phyloP scores from a whole-genome alignment of 1,284 basidiomycete genomes.

The Austropuccinia psidii region DNA sequence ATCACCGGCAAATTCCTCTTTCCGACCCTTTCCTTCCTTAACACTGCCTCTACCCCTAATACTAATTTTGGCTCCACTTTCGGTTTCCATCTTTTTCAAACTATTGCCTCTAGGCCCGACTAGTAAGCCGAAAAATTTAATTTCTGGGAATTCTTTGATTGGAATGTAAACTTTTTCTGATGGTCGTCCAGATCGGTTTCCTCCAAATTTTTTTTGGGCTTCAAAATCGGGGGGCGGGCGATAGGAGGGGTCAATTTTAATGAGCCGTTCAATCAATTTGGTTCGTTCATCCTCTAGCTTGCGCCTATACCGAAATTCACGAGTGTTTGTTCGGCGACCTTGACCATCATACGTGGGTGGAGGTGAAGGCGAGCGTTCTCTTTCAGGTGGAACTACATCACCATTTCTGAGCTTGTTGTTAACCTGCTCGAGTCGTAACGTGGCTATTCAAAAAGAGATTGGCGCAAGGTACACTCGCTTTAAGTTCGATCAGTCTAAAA shows the following conservation, averaged over 20 bases:
- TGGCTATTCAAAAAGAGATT: constrained; percentile 59
- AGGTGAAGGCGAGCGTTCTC: constrained; percentile 88
- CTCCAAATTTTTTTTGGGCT: constrained; percentile 56
- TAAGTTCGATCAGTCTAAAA: neutral
- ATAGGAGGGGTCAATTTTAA: constrained; percentile 97
- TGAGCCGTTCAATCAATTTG: constrained; percentile 82
- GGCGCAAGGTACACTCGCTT: neutral
- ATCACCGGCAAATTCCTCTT: constrained; percentile 66
- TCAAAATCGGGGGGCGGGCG: constrained; percentile 92
- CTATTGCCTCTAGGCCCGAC: constrained; percentile 98
- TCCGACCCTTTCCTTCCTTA: constrained; percentile 93
- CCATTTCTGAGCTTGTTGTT: constrained; percentile 86
- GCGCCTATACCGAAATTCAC: constrained; percentile 94
- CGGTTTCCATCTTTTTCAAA: constrained; percentile 98
- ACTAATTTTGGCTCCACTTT: constrained; percentile 95
- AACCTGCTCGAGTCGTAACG: constrained; percentile 92
- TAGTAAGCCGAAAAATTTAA: constrained; percentile 98
- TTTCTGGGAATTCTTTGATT: constrained; percentile 98
- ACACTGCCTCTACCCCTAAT: constrained; percentile 98
- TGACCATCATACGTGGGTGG: constrained; percentile 95
- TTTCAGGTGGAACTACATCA: constrained; percentile 90
- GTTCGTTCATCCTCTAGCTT: constrained; percentile 97
- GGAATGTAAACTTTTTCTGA: constrained; percentile 99
- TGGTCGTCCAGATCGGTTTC: constrained; percentile 74
- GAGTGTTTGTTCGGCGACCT: constrained; percentile 93